phyloP scores from a whole-genome alignment of 345 rosid species.

The Erodium maritimum region DNA sequence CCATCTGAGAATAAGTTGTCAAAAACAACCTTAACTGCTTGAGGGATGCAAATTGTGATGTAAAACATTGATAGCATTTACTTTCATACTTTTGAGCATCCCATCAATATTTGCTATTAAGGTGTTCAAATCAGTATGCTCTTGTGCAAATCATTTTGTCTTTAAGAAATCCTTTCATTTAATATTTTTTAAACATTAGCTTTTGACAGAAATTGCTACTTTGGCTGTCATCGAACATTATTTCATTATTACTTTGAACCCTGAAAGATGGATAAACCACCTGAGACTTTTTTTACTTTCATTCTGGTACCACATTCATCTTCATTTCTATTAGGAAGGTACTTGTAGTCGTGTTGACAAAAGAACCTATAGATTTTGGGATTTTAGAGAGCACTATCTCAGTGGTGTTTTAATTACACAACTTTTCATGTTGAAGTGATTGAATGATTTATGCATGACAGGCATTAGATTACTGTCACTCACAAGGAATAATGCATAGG shows the following conservation, averaged over 20 bases:
- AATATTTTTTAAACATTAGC: no score
- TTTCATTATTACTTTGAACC: background rate
- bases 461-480: constrained; percentile 79
- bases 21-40: background rate
- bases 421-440: background rate
- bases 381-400: background rate
- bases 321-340: background rate
- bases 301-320: background rate
- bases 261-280: background rate
- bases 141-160: background rate
- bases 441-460: constrained; percentile 14
- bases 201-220: no score
- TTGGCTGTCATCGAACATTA: no score
- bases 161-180: no score
- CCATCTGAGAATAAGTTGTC: background rate
- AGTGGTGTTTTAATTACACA: no score
- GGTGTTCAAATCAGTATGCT: background rate
- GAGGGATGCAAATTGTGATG: background rate
- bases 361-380: background rate
- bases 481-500: constrained; percentile 86
- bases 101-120: background rate
- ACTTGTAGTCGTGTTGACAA: background rate
- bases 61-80: no score
- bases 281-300: background rate
- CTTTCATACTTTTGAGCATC: background rate